Conservation (phyloP, 352 stramenopile species). For the Phytopythium mirpurense region DNA sequence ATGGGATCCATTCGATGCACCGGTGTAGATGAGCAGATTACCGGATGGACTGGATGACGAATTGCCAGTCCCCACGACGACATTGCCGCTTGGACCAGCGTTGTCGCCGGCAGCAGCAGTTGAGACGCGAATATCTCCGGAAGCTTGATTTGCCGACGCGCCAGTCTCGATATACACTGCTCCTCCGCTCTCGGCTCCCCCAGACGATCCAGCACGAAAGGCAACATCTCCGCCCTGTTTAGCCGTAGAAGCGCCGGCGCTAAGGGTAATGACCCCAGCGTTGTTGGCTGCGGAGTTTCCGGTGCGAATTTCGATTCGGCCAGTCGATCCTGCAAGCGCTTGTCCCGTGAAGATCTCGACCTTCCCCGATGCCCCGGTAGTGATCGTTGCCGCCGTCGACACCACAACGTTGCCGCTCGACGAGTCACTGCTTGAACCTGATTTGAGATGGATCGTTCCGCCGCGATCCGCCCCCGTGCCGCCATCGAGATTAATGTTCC, state of each 20-base stretch:
- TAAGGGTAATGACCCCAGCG: slow-evolving; percentile 27
- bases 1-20: slow-evolving; percentile 25
- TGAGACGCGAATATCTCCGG: slow-evolving; percentile 36
- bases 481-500: slow-evolving; percentile 40
- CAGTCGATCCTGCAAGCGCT: slow-evolving; percentile 19
- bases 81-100: slow-evolving; percentile 37
- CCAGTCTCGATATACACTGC: slow-evolving; percentile 40
- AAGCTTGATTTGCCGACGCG: slow-evolving; percentile 27
- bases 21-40: slow-evolving; percentile 33
- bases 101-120: slow-evolving; percentile 29
- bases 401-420: slow-evolving; percentile 55
- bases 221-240: slow-evolving; percentile 28
- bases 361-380: slow-evolving; percentile 18
- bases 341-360: slow-evolving; percentile 28
- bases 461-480: slow-evolving; percentile 40
- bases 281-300: slow-evolving; percentile 21
- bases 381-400: slow-evolving; percentile 11
- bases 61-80: slow-evolving; percentile 45
- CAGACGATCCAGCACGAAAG: slow-evolving; percentile 31
- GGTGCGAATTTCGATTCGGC: slow-evolving; percentile 33
- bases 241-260: slow-evolving; percentile 25
- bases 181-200: slow-evolving; percentile 27
- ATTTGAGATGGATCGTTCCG: slow-evolving; percentile 41
- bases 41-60: slow-evolving; percentile 35
- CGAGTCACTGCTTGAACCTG: slow-evolving; percentile 29